Evolutionary conservation across 306 rosid genomes (phyloP), one percentile per base, ranked within the genome.

Genomic region (Prunus padus): DNA sequence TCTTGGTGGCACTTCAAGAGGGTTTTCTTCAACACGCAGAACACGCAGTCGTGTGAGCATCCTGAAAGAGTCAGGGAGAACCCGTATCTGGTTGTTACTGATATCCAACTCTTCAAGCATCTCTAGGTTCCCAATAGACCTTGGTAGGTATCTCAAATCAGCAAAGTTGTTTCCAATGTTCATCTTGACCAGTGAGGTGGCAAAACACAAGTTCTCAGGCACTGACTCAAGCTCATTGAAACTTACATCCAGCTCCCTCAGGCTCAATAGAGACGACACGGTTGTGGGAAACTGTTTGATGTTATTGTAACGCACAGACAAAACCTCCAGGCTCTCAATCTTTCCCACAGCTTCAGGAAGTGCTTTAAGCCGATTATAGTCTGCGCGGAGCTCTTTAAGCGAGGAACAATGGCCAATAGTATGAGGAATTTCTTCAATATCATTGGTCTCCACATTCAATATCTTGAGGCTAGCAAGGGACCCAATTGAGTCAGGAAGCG

Each of bases 61-160:
- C 76, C 83, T 81, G 80, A 91, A 90, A 33, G 98, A 86, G 52
- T 89, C 92, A 16, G 97, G 97, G 61, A 91, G 96, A 65, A 85
- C 72, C 28, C 89, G 89, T 77, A 93, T 93, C 78, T 93, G 98
- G 72, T 93, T 93, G 63, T 90, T 90, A 83, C 98, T 93, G 67
- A 93, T 93, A 81, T 93, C 93, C 84, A 93, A 79, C 76, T 93
- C 98, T 88, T 93, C 97, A 11, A 93, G 98, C 95, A 90, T 73
- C 78, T 90, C 97, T 0, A 93, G 91, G 81, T 93, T 93, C 70
- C 98, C 98, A 30, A 93, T 89, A 28, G 97, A 85, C 87, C 90
- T 89, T 20, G 97, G 98, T 46, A 93, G 80, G 46, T 73, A 83
- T 77, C 81, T 73, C 86, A 93, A 73, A 82, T 90, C 96, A 25